Base-by-base conservation (phyloP, 176 grass and related monocot genomes). In the Ensete ventricosum region DNA sequence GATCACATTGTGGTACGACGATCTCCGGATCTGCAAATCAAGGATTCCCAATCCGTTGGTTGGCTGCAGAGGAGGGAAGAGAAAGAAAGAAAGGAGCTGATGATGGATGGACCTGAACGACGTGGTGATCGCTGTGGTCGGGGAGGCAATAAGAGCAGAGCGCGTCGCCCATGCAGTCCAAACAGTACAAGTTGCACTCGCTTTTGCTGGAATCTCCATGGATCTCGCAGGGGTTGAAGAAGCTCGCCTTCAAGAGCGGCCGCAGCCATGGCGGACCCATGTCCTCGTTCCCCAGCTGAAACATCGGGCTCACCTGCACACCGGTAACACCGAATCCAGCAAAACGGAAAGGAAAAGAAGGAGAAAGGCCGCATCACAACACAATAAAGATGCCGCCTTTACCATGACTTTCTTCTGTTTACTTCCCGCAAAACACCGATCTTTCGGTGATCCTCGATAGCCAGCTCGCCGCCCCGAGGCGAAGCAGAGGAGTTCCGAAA, bases 111-210 rank as follows among this genome's bases (percentile, higher is more conserved):
- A 76, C 83, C 78, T 85, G 83, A 24, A 85, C 83, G 3, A 81
- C 71, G 23, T 71, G 72, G 24, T 85, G 83, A 70, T 80, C 78
- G 63, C 55, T 80, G 72, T 85, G 83, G 72, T 59, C 14, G 23
- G 67, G 17, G 12, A 80, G 77, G 77, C 82, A 81, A 48, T 79
- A 81, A 22, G 68, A 63, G 11, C 82, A 81, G 73, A 81, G 81
- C 50, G 85, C 85, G 23, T 50, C 5, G 10, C 82, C 82, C 53
- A 55, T 81, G 78, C 86, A 88, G 52, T 81, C 67, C 49, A 88
- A 55, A 49, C 82, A 88, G 74, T 81, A 84, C 62, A 88, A 65
- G 63, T 85, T 85, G 74, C 83, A 85, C 67, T 85, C 83, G 55
- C 80, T 85, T 73, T 81, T 85, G 64, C 29, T 85, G 57, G 78